Percentiles rank a stretch among this genome's conserved stretches.
Evolutionary conservation across 2,329 filamentous ascomycete genomes (phyloP).

Genomic region (Claviceps monticola): DNA sequence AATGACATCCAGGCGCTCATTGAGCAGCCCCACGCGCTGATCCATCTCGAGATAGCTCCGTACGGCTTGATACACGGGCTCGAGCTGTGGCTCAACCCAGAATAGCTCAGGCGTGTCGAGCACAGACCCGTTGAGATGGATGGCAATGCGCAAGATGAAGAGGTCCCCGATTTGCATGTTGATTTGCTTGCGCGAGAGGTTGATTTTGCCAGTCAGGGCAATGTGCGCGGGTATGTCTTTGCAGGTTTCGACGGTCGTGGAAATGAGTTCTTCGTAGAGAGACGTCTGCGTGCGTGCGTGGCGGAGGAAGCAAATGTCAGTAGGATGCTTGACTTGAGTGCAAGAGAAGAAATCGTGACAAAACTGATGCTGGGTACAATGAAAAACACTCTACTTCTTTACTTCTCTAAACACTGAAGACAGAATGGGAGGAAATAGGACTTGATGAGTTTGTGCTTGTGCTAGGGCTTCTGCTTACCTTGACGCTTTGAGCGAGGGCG

Average conservation of each 20-base stretch:
- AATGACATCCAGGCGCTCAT: conserved; percentile 76
- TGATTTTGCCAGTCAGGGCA: conserved; percentile 81
- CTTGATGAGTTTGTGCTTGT: too few relatives aligned
- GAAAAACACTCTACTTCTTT: neutral
- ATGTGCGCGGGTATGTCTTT: conserved; percentile 91
- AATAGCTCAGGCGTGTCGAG: conserved; percentile 95
- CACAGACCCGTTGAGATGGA: conserved; percentile 92
- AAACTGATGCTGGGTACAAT: neutral
- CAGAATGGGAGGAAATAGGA: too few relatives aligned
- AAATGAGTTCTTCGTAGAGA: conserved; percentile 88
- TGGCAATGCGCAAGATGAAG: conserved; percentile 94
- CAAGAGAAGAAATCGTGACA: neutral
- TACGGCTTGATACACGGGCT: conserved; percentile 92
- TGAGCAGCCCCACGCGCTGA: conserved; percentile 78
- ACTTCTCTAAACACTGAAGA: neutral
- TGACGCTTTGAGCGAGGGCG: conserved; percentile 88
- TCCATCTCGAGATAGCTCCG: conserved; percentile 97
- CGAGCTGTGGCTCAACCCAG: conserved; percentile 94
- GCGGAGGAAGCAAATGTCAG: conserved; percentile 7
- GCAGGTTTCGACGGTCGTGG: conserved; percentile 83
- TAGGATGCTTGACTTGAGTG: neutral
- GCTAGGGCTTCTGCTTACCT: conserved; percentile 34
- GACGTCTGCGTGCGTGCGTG: conserved; percentile 49
- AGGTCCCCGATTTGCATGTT: conserved; percentile 99
- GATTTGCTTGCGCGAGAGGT: conserved; percentile 76